Conservation (phyloP, 2,329 filamentous ascomycete genomes). For the Bipolaris gigantea region DNA sequence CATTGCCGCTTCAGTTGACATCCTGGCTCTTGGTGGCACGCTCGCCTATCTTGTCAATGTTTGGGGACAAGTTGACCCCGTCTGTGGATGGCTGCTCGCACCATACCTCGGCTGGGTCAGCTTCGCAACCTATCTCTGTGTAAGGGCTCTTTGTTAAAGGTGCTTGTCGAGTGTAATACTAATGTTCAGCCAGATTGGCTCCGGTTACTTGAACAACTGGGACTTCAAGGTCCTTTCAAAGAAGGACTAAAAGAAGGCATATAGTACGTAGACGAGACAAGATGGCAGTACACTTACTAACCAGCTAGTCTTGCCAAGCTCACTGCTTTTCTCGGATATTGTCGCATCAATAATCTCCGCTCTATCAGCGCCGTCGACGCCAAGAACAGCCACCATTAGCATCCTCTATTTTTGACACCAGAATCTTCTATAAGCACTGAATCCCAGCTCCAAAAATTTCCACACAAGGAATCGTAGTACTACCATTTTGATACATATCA, state of each 20-base stretch:
- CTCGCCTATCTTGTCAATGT: slow-evolving; percentile 70
- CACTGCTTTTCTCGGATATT: neutral
- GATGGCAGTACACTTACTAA: neutral
- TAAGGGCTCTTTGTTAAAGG: slow-evolving; percentile 31
- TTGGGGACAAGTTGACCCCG: slow-evolving; percentile 73
- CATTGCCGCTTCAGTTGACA: slow-evolving; percentile 72
- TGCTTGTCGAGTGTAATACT: slow-evolving; percentile 5
- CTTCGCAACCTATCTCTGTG: slow-evolving; percentile 84
- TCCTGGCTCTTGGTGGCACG: slow-evolving; percentile 72
- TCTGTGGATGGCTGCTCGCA: slow-evolving; percentile 72
- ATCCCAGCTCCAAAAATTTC: no score
- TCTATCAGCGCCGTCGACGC: neutral
- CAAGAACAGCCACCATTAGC: neutral
- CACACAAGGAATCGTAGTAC: no score
- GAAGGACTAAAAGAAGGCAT: slow-evolving; percentile 19
- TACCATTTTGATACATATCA: no score
- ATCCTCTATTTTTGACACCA: neutral
- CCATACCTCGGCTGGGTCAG: slow-evolving; percentile 86
- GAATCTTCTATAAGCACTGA: neutral
- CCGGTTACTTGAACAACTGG: slow-evolving; percentile 47
- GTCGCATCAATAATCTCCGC: neutral
- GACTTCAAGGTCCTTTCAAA: slow-evolving; percentile 37
- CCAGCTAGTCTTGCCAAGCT: neutral
- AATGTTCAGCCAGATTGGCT: slow-evolving; percentile 33
- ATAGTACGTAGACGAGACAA: neutral